Evolutionary conservation across 345 rosid species (phyloP).

Genomic region (Eutrema japonicum): DNA sequence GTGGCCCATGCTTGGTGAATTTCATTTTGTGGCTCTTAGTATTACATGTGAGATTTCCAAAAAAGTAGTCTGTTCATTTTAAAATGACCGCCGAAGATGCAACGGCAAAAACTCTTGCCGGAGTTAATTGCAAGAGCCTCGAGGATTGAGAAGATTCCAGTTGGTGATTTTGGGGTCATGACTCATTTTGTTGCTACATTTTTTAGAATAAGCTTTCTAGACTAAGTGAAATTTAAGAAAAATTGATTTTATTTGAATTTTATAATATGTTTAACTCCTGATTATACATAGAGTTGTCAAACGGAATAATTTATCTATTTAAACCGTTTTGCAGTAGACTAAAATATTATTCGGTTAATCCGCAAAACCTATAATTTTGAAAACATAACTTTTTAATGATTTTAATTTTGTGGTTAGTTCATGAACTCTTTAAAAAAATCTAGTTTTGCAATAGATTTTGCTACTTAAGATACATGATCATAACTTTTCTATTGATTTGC

Average conservation of each 20-base stretch:
- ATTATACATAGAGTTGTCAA: too few relatives aligned
- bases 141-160: background rate
- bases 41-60: background rate
- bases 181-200: background rate
- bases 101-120: background rate
- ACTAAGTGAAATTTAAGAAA: background rate
- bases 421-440: too few relatives aligned
- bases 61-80: background rate
- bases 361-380: too few relatives aligned
- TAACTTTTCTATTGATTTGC: background rate
- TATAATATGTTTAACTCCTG: too few relatives aligned
- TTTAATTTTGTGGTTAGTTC: too few relatives aligned
- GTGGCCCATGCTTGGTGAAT: background rate
- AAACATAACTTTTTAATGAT: too few relatives aligned
- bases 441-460: background rate
- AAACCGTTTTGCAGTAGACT: too few relatives aligned
- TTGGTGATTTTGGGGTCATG: background rate
- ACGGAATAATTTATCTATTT: too few relatives aligned
- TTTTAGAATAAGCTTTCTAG: conserved; percentile 8
- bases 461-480: background rate
- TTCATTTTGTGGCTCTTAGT: background rate
- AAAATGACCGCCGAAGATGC: background rate
- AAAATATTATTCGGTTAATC: too few relatives aligned
- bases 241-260: too few relatives aligned
- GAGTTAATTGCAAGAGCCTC: background rate